Conservation (phyloP, 352 stramenopile species). For the Globisporangium canariense region DNA sequence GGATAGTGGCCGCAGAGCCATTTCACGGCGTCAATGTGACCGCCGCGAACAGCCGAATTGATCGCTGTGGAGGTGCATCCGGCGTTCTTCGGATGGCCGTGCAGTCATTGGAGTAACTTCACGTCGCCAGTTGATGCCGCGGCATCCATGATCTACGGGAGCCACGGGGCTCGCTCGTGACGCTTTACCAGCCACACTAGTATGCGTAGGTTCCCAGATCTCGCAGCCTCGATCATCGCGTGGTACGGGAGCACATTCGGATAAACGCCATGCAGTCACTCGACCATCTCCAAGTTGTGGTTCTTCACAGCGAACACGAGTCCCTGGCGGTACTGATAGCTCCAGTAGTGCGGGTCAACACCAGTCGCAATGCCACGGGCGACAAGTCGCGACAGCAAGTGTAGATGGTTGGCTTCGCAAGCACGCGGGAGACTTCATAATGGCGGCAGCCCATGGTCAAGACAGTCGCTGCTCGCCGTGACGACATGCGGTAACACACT, state of each 20-base stretch:
- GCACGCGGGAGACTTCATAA: not conserved
- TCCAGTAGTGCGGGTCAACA: not conserved
- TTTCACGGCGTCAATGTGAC: not conserved
- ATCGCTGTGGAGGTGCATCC: not conserved
- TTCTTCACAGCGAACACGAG: not conserved
- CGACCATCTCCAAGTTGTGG: not conserved
- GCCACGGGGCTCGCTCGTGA: not conserved
- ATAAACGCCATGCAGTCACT: slow-evolving; percentile 1
- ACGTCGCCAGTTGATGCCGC: not conserved
- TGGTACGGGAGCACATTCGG: not conserved
- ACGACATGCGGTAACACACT: not conserved
- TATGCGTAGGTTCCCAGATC: not conserved
- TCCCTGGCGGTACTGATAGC: not conserved
- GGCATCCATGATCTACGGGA: not conserved
- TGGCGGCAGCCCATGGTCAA: not conserved
- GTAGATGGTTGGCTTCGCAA: not conserved
- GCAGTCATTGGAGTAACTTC: slow-evolving; percentile 5
- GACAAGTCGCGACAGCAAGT: not conserved
- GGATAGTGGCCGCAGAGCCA: not conserved
- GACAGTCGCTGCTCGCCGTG: not conserved
- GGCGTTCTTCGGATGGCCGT: not conserved
- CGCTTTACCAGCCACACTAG: not conserved
- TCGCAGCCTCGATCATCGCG: not conserved
- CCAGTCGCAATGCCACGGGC: not conserved
- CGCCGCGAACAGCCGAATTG: not conserved